Percentiles rank a stretch among this genome's conserved stretches.
These are phyloP conservation scores for Starmerella lactis-condensi DNA, from an alignment of 805 yeast genomes.

Conservation along the genomic window DNA sequence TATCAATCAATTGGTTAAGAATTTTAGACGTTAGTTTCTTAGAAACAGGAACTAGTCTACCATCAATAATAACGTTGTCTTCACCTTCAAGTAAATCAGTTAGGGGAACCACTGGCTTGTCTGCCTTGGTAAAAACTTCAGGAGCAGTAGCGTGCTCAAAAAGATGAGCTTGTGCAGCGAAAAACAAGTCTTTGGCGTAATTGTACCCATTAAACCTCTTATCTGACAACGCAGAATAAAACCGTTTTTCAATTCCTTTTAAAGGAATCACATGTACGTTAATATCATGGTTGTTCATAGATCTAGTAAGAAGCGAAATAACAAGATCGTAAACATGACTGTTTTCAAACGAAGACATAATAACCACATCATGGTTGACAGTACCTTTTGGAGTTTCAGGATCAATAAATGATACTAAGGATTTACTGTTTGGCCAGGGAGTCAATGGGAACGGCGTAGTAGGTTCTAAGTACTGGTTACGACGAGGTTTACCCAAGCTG, in stretches of 20 bases:
- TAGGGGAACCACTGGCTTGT: slow-evolving; percentile 2
- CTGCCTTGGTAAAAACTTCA: slow-evolving; percentile 2
- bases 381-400: not conserved
- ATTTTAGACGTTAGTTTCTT: slow-evolving; percentile 1
- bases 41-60: slow-evolving; percentile 6
- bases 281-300: slow-evolving; percentile 3
- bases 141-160: slow-evolving; percentile 9
- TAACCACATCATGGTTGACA: slow-evolving; percentile 3
- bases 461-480: slow-evolving; percentile 11
- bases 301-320: slow-evolving; percentile 3
- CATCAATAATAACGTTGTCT: slow-evolving; percentile 12
- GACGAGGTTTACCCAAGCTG: slow-evolving; percentile 5
- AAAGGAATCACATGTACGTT: slow-evolving; percentile 10
- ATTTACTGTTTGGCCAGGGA: slow-evolving; percentile 7
- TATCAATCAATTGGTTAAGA: slow-evolving; percentile 7
- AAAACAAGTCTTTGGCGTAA: slow-evolving; percentile 8
- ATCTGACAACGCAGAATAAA: slow-evolving; percentile 7
- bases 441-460: not conserved
- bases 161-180: slow-evolving; percentile 8
- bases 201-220: slow-evolving; percentile 7
- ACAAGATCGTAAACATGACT: slow-evolving; percentile 4
- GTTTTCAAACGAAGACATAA: slow-evolving; percentile 7
- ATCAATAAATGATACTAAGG: slow-evolving; percentile 5
- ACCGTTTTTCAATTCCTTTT: slow-evolving; percentile 7
- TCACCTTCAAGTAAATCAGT: slow-evolving; percentile 1